A percentile compares a stretch with the other conserved stretches of the same genome.
phyloP scores from a whole-genome alignment of 305 asterid genomes.

The Solanum chacoense region DNA sequence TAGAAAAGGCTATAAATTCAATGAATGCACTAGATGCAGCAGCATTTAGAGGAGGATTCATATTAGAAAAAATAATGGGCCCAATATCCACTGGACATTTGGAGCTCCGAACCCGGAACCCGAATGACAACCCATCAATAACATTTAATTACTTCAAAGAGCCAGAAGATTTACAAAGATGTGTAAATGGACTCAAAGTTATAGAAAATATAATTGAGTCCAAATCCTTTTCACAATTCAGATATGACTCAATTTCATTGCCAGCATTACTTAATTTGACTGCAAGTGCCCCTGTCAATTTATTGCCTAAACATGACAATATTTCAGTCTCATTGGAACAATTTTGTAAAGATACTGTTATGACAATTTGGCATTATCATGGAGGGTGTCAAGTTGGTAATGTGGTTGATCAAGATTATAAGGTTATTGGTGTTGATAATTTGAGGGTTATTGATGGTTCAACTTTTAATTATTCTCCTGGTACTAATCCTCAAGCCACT shows the following conservation, averaged over 20 bases:
- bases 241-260: slow-evolving; percentile 34
- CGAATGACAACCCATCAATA: slow-evolving; percentile 64
- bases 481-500: slow-evolving; percentile 92
- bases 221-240: slow-evolving; percentile 37
- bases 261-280: slow-evolving; percentile 61
- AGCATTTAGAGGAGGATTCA: slow-evolving; percentile 69
- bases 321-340: slow-evolving; percentile 58
- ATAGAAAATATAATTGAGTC: slow-evolving; percentile 62
- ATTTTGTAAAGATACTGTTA: slow-evolving; percentile 69
- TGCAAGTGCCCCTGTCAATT: slow-evolving; percentile 49
- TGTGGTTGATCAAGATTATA: slow-evolving; percentile 49
- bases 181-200: slow-evolving; percentile 51
- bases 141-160: slow-evolving; percentile 75
- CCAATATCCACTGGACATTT: slow-evolving; percentile 67
- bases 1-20: slow-evolving; percentile 40
- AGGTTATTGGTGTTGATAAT: slow-evolving; percentile 43
- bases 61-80: slow-evolving; percentile 63
- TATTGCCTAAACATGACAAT: slow-evolving; percentile 56
- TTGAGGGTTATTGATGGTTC: slow-evolving; percentile 80
- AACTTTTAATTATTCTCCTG: slow-evolving; percentile 63
- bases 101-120: slow-evolving; percentile 33
- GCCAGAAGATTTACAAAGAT: slow-evolving; percentile 46
- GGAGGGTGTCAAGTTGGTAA: slow-evolving; percentile 77
- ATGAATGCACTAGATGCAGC: slow-evolving; percentile 39
- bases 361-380: slow-evolving; percentile 93